Conservation (phyloP, 169 alveolate species). For the Plasmodium vivax region DNA sequence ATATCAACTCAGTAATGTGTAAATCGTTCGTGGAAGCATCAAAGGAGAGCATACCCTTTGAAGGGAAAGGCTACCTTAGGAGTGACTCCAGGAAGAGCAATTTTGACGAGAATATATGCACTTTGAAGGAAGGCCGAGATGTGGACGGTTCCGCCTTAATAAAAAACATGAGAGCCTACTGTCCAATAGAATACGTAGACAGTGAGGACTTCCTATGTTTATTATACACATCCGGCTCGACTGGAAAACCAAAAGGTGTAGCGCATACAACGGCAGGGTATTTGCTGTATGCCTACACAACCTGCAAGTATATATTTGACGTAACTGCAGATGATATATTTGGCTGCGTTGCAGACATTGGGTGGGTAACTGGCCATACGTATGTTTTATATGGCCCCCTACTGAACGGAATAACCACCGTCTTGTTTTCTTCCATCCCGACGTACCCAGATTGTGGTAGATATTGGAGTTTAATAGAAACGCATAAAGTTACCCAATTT, state of each 20-base stretch:
- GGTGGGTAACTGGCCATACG: constrained; percentile 99
- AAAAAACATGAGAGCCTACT: constrained; percentile 90
- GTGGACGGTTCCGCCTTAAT: constrained; percentile 88
- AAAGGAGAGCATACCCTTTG: not conserved
- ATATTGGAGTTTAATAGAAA: constrained; percentile 87
- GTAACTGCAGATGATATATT: constrained; percentile 90
- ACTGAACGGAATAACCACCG: constrained; percentile 93
- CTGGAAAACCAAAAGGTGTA: constrained; percentile 97
- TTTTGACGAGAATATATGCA: constrained; percentile 75
- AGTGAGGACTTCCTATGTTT: constrained; percentile 95
- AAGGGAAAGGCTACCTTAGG: not conserved
- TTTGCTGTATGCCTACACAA: constrained; percentile 90
- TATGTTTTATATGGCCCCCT: constrained; percentile 96
- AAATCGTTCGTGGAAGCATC: not conserved
- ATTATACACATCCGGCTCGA: constrained; percentile 97
- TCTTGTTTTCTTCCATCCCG: constrained; percentile 96
- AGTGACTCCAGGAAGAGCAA: not conserved
- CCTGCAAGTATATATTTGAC: constrained; percentile 92
- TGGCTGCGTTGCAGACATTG: constrained; percentile 97
- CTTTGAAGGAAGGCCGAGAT: constrained; percentile 85
- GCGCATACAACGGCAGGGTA: constrained; percentile 96
- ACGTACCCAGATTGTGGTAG: constrained; percentile 95
- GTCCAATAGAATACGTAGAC: constrained; percentile 94
- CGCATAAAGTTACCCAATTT: constrained; percentile 92
- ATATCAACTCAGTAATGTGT: not conserved